Evolutionary conservation across 2,329 filamentous ascomycete genomes (phyloP), one percentile per base, ranked within the genome.

Genomic region (Lasiodiplodia hormozganensis): DNA sequence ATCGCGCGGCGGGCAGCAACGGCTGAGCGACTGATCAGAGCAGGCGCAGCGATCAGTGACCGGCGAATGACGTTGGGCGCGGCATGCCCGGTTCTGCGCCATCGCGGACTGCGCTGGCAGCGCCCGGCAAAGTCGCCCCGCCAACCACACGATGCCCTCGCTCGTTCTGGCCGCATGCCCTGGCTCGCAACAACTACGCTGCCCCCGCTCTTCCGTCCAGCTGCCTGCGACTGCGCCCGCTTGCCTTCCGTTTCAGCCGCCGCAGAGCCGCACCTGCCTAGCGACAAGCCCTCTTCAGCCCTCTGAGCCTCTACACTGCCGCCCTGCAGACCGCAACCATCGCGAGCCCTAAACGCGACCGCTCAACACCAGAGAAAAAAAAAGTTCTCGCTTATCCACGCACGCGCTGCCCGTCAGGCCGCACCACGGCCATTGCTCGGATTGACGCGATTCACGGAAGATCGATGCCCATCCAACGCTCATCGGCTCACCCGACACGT

Each of bases 21-120:
- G 58, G 58, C 40, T 62, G 58, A 64, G 60, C 60, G 60, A 64
- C 60, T 64, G 60, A 64, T 64, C 60, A 64, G 60, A 64, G 60
- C 58, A 49, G 58, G 58, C 58, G 58, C 58, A 62, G 58, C 60
- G 60, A 64, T 64, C 60, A 64, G 60, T 52, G 43, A 64, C 60
- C 58, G 60, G 60, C 60, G 60, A 64, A 64, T 64, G 60, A 52
- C 60, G 60, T 64, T 64, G 60, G 47, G 60, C 60, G 28, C 60
- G 47, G 60, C 47, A 18, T 62, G 60, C 43, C 60, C 60, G 60
- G 60, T 64, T 64, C 43, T 52, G 47, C 43, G 47, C 51, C n/a
- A 34, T 34, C 60, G 23, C 51, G 47, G 51, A 21, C 43, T 64
- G 60, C 43, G 60, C 47, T 64, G 60, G 60, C 60, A 51, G 10